Conservation (phyloP, 176 grass and related monocot species). For the Musa troglodytarum region DNA sequence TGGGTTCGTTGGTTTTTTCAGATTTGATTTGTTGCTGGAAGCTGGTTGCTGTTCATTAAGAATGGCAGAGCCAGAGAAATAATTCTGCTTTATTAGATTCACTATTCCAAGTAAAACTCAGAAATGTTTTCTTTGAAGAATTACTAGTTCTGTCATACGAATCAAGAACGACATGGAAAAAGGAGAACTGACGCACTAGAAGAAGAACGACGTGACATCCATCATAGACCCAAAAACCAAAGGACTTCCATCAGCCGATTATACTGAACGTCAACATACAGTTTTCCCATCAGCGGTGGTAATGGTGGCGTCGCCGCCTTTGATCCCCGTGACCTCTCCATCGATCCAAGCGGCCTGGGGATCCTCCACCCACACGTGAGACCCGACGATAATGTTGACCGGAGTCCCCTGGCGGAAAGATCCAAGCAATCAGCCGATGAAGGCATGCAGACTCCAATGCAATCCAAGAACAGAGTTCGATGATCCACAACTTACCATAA, state of each 20-base stretch:
- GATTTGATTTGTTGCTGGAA: too few relatives aligned
- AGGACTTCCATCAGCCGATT: not conserved
- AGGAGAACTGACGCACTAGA: too few relatives aligned
- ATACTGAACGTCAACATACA: slow-evolving; percentile 27
- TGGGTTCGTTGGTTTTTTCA: too few relatives aligned
- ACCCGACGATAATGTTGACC: slow-evolving; percentile 94
- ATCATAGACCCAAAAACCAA: not conserved
- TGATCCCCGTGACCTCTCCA: slow-evolving; percentile 77
- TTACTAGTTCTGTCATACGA: too few relatives aligned
- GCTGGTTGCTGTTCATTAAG: too few relatives aligned
- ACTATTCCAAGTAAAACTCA: too few relatives aligned
- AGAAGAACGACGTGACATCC: not conserved
- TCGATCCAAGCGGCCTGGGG: slow-evolving; percentile 56
- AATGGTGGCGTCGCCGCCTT: slow-evolving; percentile 44
- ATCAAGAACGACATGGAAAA: too few relatives aligned
- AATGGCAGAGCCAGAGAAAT: too few relatives aligned
- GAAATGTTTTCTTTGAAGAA: too few relatives aligned
- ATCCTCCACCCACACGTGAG: slow-evolving; percentile 88
- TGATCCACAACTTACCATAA: slow-evolving; percentile 11
- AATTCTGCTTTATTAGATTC: too few relatives aligned
- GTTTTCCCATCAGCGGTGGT: slow-evolving; percentile 48
- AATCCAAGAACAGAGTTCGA: not conserved
- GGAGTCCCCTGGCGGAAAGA: slow-evolving; percentile 50
- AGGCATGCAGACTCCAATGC: not conserved
- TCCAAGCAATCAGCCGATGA: not conserved